Evolutionary conservation across 2,329 filamentous ascomycete species (phyloP).

Genomic region (Hymenoscyphus linearis): DNA sequence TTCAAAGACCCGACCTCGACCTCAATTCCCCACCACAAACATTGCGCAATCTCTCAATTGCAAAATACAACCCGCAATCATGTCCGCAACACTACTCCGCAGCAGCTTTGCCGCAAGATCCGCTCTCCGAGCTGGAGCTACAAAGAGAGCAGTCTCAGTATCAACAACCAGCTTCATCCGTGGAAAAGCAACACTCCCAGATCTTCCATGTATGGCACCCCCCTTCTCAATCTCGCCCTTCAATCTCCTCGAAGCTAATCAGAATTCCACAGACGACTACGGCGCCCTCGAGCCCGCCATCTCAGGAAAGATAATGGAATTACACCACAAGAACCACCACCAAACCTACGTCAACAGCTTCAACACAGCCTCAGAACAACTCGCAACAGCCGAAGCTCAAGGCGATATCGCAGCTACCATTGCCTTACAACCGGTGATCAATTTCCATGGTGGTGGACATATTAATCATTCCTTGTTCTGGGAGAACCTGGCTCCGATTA

Average conservation of each 20-base stretch:
- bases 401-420: constrained; percentile 49
- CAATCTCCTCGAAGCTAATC: constrained; percentile 3
- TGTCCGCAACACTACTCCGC: constrained; percentile 74
- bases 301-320: constrained; percentile 91
- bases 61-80: constrained; percentile 36
- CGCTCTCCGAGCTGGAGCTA: constrained; percentile 62
- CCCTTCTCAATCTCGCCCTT: neutral
- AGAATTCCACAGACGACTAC: constrained; percentile 70
- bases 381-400: constrained; percentile 50
- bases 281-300: constrained; percentile 82
- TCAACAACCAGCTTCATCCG: constrained; percentile 73
- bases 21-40: constrained; percentile 9
- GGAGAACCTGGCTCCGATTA: constrained; percentile 64
- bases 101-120: constrained; percentile 62
- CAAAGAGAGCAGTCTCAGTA: constrained; percentile 58
- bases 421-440: constrained; percentile 52
- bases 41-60: constrained; percentile 14
- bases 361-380: constrained; percentile 73
- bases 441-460: constrained; percentile 64
- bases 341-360: constrained; percentile 88
- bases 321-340: constrained; percentile 93
- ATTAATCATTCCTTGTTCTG: constrained; percentile 65
- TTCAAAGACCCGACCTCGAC: neutral
- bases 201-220: constrained; percentile 62
- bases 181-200: constrained; percentile 88